phyloP scores from a whole-genome alignment of 306 rosid genomes.

The Sphenostylis stenocarpa region DNA sequence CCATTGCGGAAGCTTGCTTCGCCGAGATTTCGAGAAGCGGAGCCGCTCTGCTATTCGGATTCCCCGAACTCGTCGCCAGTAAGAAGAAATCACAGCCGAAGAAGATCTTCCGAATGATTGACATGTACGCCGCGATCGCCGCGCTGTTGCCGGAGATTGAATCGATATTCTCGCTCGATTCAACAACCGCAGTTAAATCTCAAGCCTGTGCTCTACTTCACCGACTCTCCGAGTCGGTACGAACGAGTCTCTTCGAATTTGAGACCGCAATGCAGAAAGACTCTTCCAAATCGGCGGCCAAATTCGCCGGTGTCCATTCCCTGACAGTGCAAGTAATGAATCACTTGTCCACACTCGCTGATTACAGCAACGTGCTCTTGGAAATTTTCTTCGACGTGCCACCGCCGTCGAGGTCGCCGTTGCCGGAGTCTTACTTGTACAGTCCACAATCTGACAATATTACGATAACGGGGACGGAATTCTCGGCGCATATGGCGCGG shows the following conservation, averaged over 20 bases:
- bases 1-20: conserved; percentile 2
- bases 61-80: background rate
- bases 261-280: background rate
- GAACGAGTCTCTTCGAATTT: background rate
- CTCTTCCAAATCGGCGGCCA: background rate
- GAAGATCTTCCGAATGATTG: background rate
- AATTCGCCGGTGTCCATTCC: background rate
- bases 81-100: background rate
- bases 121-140: conserved; percentile 2
- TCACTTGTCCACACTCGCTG: background rate
- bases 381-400: background rate
- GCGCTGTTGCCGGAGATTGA: conserved; percentile 12
- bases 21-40: conserved; percentile 1
- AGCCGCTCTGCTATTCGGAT: background rate
- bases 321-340: background rate
- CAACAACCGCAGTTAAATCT: background rate
- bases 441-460: background rate
- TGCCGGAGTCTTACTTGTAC: background rate
- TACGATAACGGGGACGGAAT: background rate
- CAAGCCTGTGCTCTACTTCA: background rate
- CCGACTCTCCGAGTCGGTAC: background rate
- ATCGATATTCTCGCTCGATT: background rate
- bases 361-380: conserved; percentile 4
- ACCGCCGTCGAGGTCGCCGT: background rate
- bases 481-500: background rate